Evolutionary conservation across 768 basidiomycete genomes (phyloP).

Genomic region (Lentinus brumalis): DNA sequence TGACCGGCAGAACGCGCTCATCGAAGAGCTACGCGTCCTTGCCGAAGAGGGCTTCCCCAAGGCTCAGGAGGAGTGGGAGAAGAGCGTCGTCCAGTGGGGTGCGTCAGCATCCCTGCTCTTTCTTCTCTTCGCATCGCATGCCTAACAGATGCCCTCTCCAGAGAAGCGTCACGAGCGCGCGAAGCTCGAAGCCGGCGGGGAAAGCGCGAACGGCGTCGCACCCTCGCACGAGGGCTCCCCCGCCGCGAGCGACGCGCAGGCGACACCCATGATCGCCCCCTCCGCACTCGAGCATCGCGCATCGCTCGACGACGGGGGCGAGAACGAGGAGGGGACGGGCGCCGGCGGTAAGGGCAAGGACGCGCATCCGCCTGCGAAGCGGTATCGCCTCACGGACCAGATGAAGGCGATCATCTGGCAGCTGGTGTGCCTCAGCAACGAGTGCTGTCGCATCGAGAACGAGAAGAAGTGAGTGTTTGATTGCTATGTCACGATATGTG

Average conservation of each 20-base stretch:
- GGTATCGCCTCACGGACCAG: slow-evolving; percentile 75
- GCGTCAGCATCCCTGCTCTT: slow-evolving; percentile 15
- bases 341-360: slow-evolving; percentile 36
- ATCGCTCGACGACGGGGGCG: slow-evolving; percentile 27
- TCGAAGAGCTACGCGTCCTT: slow-evolving; percentile 60
- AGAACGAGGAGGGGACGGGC: slow-evolving; percentile 29
- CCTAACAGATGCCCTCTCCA: slow-evolving; percentile 15
- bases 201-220: slow-evolving; percentile 32
- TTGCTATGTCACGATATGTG: slow-evolving; percentile 2
- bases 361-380: slow-evolving; percentile 69
- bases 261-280: slow-evolving; percentile 18
- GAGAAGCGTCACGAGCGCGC: slow-evolving; percentile 49
- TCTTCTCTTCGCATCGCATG: not conserved
- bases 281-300: slow-evolving; percentile 10
- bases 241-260: slow-evolving; percentile 22
- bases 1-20: slow-evolving; percentile 66
- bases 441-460: slow-evolving; percentile 71
- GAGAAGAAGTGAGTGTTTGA: slow-evolving; percentile 56
- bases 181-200: slow-evolving; percentile 36
- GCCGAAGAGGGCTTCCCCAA: slow-evolving; percentile 68
- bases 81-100: slow-evolving; percentile 71
- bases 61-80: slow-evolving; percentile 78
- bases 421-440: slow-evolving; percentile 79
- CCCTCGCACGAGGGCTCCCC: slow-evolving; percentile 40
- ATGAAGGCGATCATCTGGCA: slow-evolving; percentile 85